A percentile compares a stretch with the other conserved stretches of the same genome.
These are phyloP conservation scores for Sarcomyxa edulis DNA, from an alignment of 768 basidiomycete genomes.

Conservation along the genomic window DNA sequence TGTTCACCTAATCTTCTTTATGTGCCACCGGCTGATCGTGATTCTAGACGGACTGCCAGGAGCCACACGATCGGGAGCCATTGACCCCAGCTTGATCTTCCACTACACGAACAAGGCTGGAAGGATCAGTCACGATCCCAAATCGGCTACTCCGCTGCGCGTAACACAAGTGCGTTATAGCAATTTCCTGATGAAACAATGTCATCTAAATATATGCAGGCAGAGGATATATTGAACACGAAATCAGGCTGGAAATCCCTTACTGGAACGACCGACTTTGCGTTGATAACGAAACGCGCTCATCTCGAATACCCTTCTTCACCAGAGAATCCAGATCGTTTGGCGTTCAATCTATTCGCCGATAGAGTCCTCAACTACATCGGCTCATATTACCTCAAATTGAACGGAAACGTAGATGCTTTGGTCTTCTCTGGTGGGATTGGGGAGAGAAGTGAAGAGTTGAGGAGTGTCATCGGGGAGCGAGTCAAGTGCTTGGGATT, in stretches of 20 bases:
- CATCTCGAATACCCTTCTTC: constrained; percentile 15
- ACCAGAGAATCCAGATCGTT: constrained; percentile 26
- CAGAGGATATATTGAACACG: constrained; percentile 71
- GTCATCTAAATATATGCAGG: constrained; percentile 26
- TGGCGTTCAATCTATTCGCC: constrained; percentile 77
- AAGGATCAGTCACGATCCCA: constrained; percentile 50
- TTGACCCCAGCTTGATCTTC: constrained; percentile 87
- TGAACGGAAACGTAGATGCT: constrained; percentile 65
- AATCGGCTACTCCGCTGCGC: constrained; percentile 37
- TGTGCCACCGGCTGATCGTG: too few species aligned
- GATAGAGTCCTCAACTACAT: constrained; percentile 72
- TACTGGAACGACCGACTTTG: constrained; percentile 81
- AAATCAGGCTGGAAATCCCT: constrained; percentile 76
- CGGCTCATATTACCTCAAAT: constrained; percentile 72
- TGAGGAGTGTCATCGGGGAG: constrained; percentile 54
- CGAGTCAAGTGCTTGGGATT: constrained; percentile 61
- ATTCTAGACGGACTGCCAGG: constrained; percentile 86
- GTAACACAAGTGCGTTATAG: constrained; percentile 40
- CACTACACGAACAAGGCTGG: constrained; percentile 62
- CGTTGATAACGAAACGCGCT: constrained; percentile 49
- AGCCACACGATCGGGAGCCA: constrained; percentile 75
- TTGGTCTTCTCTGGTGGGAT: constrained; percentile 87
- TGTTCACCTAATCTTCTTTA: too few species aligned
- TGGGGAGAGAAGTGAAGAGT: constrained; percentile 64
- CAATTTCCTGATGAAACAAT: neutral